Evolutionary conservation across 164 flowering plant genomes (phyloP).

Genomic region (Macadamia tetraphylla): DNA sequence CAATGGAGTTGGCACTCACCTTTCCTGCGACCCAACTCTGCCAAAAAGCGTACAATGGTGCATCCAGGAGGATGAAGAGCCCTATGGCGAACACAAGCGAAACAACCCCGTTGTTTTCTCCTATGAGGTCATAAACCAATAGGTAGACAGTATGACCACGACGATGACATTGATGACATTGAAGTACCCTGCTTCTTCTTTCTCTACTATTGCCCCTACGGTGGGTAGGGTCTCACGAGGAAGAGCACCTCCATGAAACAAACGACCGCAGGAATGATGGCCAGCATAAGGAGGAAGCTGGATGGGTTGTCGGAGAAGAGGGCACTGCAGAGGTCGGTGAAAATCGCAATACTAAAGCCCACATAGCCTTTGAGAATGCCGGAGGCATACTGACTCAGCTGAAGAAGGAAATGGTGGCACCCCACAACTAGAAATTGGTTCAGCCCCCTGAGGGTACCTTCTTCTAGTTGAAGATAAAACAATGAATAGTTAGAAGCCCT

Average conservation of each 20-base stretch:
- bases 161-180: slow-evolving; percentile 19
- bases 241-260: slow-evolving; percentile 59
- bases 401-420: slow-evolving; percentile 86
- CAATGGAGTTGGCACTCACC: slow-evolving; percentile 1
- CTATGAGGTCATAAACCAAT: slow-evolving; percentile 19
- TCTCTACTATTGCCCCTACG: slow-evolving; percentile 16
- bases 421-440: slow-evolving; percentile 26
- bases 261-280: slow-evolving; percentile 53
- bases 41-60: slow-evolving; percentile 30
- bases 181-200: slow-evolving; percentile 15
- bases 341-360: slow-evolving; percentile 84
- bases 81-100: slow-evolving; percentile 13
- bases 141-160: slow-evolving; percentile 17
- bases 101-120: slow-evolving; percentile 12
- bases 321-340: slow-evolving; percentile 70
- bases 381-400: slow-evolving; percentile 79
- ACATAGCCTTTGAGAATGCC: slow-evolving; percentile 86
- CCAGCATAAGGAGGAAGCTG: slow-evolving; percentile 56
- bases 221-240: slow-evolving; percentile 57
- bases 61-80: slow-evolving; percentile 15
- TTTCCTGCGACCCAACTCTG: slow-evolving; percentile 15
- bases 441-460: slow-evolving; percentile 93
- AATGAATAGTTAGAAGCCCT: not conserved
- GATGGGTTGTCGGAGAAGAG: slow-evolving; percentile 58
- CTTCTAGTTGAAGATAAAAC: slow-evolving; percentile 45